Base-by-base conservation (phyloP, 257 asterid genomes). In the Ajuga chamaepitys region DNA sequence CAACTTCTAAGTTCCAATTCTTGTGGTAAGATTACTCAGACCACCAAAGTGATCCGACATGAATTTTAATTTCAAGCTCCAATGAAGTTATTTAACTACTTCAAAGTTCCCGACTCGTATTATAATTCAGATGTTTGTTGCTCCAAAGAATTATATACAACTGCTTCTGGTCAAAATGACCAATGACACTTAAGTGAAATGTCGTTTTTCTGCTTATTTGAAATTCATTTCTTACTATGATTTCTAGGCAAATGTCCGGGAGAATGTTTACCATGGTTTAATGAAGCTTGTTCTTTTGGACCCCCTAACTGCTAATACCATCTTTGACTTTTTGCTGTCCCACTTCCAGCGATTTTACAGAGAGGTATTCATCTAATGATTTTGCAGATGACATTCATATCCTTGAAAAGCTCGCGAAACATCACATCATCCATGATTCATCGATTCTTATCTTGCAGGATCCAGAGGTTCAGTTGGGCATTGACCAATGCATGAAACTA, bases 211-310 rank as follows among this genome's bases (percentile, higher is more conserved):
- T 22, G 28, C 34, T 26, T 37, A 20, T 30, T 54, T 41, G 41
- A 56, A 11, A 11, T 44, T 55, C 67, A 50, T 37, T 16, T 41
- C 64, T 32, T 12, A 34, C 48, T 18, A 34, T 25, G 63, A 62
- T 68, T 63, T 56, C 66, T 70, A 89, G 97, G 97, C 85, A 64
- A 87, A 80, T 66, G 81, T 83, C 63, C 81, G 92, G 67, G 86
- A 80, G 75, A 77, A 67, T 59, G 75, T 87, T 74, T 89, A 89
- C 75, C 78, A 68, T 66, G 94, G 91, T 67, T 80, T 89, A 46
- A 72, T 85, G 77, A 87, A 85, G 85, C 88, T 87, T 82, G 91
- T 85, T 66, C 75, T 89, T 78, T 85, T 80, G 75, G 97, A 89
- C 72, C 95, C 91, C 54, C 69, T 44, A 72, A 70, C 77, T 70